These are phyloP conservation scores for Trametes sanguinea DNA, from an alignment of 768 basidiomycete species.

Conservation along the genomic window DNA sequence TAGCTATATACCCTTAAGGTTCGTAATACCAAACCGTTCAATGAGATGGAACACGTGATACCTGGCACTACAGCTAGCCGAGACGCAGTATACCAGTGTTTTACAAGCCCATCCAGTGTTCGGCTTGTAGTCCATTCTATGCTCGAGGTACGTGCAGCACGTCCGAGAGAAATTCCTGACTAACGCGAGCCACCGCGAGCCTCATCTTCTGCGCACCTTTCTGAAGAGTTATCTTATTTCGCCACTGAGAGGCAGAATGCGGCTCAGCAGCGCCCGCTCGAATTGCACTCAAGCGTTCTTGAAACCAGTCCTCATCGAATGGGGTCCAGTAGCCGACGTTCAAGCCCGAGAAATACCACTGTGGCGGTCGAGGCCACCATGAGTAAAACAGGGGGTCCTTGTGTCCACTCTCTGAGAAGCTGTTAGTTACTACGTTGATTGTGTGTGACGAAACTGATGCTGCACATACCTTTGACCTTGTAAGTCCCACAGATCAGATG, in stretches of 20 bases:
- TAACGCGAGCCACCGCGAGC: too few relatives aligned
- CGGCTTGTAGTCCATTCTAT: too few relatives aligned
- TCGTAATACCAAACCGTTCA: too few relatives aligned
- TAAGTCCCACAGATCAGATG: slow-evolving; percentile 13
- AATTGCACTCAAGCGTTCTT: background rate
- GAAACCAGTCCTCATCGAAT: slow-evolving; percentile 7
- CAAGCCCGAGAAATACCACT: background rate
- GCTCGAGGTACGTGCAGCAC: too few relatives aligned
- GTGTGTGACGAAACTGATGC: background rate
- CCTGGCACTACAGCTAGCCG: too few relatives aligned
- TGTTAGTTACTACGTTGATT: too few relatives aligned
- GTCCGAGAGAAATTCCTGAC: background rate
- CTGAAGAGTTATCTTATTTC: background rate
- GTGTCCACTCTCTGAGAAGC: background rate
- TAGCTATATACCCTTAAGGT: too few relatives aligned
- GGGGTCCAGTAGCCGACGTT: slow-evolving; percentile 7
- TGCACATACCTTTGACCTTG: background rate
- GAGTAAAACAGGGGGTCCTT: background rate
- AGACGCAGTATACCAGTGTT: too few relatives aligned
- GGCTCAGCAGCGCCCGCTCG: background rate
- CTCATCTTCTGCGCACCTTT: background rate
- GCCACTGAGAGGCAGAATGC: background rate
- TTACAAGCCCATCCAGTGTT: too few relatives aligned
- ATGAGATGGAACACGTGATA: too few relatives aligned
- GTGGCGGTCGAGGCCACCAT: slow-evolving; percentile 11